These are phyloP conservation scores for Phytopythium boreale DNA, from an alignment of 352 stramenopile genomes.

Conservation along the genomic window DNA sequence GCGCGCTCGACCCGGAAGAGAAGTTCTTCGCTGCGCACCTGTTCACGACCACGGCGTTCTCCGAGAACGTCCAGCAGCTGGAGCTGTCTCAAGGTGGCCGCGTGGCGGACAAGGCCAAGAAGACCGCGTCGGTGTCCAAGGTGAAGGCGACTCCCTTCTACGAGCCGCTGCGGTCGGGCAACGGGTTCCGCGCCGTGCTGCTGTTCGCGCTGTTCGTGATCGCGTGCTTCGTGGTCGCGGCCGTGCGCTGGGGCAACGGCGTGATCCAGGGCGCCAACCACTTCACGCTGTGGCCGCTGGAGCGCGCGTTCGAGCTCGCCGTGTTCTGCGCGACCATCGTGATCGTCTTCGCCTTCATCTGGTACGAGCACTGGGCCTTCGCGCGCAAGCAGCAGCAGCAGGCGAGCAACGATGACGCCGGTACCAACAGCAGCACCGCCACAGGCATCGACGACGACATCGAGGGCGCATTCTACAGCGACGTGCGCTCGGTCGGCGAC, in stretches of 20 bases:
- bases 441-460: slow-evolving; percentile 5
- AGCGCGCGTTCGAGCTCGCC: slow-evolving; percentile 44
- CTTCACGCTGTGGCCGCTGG: slow-evolving; percentile 46
- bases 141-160: slow-evolving; percentile 36
- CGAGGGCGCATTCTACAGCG: slow-evolving; percentile 16
- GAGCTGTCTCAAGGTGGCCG: neutral
- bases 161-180: slow-evolving; percentile 51
- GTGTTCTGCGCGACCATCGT: slow-evolving; percentile 43
- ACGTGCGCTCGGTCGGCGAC: slow-evolving; percentile 42
- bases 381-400: slow-evolving; percentile 6
- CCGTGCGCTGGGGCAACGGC: slow-evolving; percentile 44
- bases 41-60: slow-evolving; percentile 24
- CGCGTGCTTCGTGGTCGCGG: slow-evolving; percentile 27
- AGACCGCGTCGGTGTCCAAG: slow-evolving; percentile 11
- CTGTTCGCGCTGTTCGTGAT: slow-evolving; percentile 34
- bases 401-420: slow-evolving; percentile 11
- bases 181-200: slow-evolving; percentile 29
- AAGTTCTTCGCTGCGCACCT: slow-evolving; percentile 31
- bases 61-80: slow-evolving; percentile 22
- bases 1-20: slow-evolving; percentile 33
- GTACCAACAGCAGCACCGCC: slow-evolving; percentile 3
- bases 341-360: slow-evolving; percentile 47
- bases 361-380: slow-evolving; percentile 37
- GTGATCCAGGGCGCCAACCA: slow-evolving; percentile 44
- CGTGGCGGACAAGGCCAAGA: slow-evolving; percentile 7